A percentile compares a stretch with the other conserved stretches of the same genome.
These are phyloP conservation scores for Zygosaccharomyces rouxii DNA, from an alignment of 805 yeast genomes.

Conservation along the genomic window DNA sequence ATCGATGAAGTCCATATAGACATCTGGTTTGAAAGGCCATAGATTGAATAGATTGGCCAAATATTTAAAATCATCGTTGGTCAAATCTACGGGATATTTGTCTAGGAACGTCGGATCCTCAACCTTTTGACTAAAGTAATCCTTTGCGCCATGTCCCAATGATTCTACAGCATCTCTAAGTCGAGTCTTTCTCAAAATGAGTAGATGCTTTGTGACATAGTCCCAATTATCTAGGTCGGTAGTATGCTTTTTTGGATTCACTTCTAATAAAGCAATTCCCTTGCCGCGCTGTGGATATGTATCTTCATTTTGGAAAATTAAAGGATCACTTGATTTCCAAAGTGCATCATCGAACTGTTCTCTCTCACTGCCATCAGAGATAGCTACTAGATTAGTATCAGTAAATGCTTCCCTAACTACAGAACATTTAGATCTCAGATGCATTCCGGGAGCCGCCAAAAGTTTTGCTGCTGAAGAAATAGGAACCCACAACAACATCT, in stretches of 20 bases:
- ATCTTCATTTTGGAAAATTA: conserved; percentile 32
- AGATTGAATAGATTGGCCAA: conserved; percentile 50
- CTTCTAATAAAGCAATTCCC: conserved; percentile 55
- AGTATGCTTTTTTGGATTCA: conserved; percentile 44
- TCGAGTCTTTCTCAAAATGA: conserved; percentile 45
- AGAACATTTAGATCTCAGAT: conserved; percentile 56
- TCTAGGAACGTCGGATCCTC: conserved; percentile 38
- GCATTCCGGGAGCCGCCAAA: conserved; percentile 49
- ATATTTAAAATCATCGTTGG: conserved; percentile 49
- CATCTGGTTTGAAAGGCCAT: conserved; percentile 87
- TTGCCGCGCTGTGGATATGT: conserved; percentile 31
- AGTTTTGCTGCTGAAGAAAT: conserved; percentile 58
- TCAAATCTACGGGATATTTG: conserved; percentile 46
- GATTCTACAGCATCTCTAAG: conserved; percentile 44
- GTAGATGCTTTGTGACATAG: conserved; percentile 57
- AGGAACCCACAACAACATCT: conserved; percentile 67
- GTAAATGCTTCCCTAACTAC: conserved; percentile 62
- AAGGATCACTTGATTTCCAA: conserved; percentile 29
- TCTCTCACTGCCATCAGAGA: conserved; percentile 26
- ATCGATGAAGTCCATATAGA: conserved; percentile 41
- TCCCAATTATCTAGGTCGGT: conserved; percentile 59
- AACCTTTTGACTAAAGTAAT: conserved; percentile 39
- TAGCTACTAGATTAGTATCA: conserved; percentile 53
- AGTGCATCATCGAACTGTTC: conserved; percentile 18
- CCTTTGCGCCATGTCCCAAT: conserved; percentile 79